Base-by-base conservation (phyloP, 192 early-diverging fungal genomes). In the Coemansia sp. region DNA sequence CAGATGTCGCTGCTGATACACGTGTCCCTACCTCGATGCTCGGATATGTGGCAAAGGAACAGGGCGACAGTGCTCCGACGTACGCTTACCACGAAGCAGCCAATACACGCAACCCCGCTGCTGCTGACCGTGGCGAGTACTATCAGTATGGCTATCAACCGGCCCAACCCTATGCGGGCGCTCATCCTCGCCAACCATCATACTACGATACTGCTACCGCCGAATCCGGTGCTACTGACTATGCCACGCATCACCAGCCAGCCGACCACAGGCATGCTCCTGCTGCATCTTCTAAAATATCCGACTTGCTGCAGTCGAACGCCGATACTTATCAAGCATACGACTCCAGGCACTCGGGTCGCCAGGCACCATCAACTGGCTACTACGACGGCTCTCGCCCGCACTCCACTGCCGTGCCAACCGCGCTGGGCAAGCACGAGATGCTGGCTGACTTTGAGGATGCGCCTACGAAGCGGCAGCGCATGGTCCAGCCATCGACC, bases 381-480 rank as follows among this genome's bases (percentile, higher is more conserved):
- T 77, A 77, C 62, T 77, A 77, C 31, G 74, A 61, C 62, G 14
- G 54, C 31, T n/a, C 54, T 34, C 33, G 33, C 14, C 54, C 54
- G 14, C 54, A 33, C 16, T 10, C 31, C 34, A 13, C 31, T n/a
- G 14, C 14, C 36, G 46, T 14, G 13, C 14, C 33, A 37, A 57
- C 21, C 4, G 33, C 19, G 45, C 35, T 40, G 50, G 34, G 48
- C 16, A 74, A 79, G 40, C 77, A 59, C 17, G 65, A 68, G 1
- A 27, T 66, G 39, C 4, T 17, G 5, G 21, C 44, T 7, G 72
- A 64, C n/a, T 74, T 68, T 62, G 62, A 72, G 11, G 66, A 74
- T 8, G 40, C 65, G 37, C 56, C 53, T 19, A 67, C 45, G 33
- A 82, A 82, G 68, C 68, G 79, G 13, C 79, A 82, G 63, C 68